A percentile compares a stretch with the other conserved stretches of the same genome.
phyloP scores from a whole-genome alignment of 2,329 filamentous ascomycete genomes.

The Diaporthe helianthi region DNA sequence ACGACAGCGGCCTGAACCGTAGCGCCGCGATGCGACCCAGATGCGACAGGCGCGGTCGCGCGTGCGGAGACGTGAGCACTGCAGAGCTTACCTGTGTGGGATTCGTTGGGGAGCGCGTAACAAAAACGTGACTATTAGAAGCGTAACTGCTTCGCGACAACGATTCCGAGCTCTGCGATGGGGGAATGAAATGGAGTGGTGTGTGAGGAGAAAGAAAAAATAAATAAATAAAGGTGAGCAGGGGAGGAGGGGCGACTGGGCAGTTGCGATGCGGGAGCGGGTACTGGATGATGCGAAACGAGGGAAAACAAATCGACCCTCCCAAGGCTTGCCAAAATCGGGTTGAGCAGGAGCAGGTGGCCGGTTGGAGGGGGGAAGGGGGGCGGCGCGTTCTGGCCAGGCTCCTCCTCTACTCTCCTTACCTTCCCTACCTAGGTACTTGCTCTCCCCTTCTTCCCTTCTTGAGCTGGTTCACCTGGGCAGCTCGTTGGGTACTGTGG shows the following conservation, averaged over 20 bases:
- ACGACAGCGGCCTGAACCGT: slow-evolving; percentile 4
- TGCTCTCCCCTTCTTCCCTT: slow-evolving; percentile 3
- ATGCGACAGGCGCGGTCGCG: slow-evolving; percentile 28
- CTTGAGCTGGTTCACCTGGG: slow-evolving; percentile 13
- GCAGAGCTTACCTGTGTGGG: slow-evolving; percentile 31
- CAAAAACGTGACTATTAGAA: slow-evolving; percentile 8
- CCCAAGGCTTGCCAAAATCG: slow-evolving; percentile 9
- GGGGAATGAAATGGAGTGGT: slow-evolving; percentile 2
- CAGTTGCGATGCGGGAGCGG: slow-evolving; percentile 27
- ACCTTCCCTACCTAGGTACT: no score
- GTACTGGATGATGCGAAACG: slow-evolving; percentile 33
- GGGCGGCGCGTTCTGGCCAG: not conserved
- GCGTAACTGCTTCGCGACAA: slow-evolving; percentile 23
- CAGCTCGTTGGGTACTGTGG: slow-evolving; percentile 2
- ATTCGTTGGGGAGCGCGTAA: not conserved
- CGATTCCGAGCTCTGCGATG: slow-evolving; percentile 28
- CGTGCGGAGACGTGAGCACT: slow-evolving; percentile 22
- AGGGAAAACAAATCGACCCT: slow-evolving; percentile 34
- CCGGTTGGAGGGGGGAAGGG: not conserved
- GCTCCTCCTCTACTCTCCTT: slow-evolving; percentile 6
- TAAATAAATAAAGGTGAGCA: no score
- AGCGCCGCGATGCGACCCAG: slow-evolving; percentile 20
- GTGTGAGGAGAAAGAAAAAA: slow-evolving; percentile 5
- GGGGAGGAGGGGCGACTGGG: slow-evolving; percentile 24
- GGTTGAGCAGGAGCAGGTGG: slow-evolving; percentile 5